A percentile compares a stretch with the other conserved stretches of the same genome.
These are phyloP conservation scores for Psilocybe cyanescens DNA, from an alignment of 768 basidiomycete species.

Conservation along the genomic window DNA sequence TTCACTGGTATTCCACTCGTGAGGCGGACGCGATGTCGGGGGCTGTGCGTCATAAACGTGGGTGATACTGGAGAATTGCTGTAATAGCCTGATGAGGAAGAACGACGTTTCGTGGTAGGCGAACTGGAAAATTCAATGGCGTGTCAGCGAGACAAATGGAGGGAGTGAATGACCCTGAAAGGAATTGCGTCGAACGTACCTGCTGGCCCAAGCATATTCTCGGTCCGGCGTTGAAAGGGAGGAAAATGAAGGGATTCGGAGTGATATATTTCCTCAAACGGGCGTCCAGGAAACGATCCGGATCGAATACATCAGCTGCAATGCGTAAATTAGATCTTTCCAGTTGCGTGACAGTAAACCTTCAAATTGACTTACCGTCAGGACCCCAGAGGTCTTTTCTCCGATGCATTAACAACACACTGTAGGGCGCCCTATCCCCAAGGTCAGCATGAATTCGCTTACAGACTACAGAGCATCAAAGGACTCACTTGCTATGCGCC, in stretches of 20 bases:
- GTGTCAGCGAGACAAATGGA: background rate
- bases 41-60: background rate
- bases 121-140: conserved; percentile 42
- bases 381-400: conserved; percentile 69
- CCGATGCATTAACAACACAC: conserved; percentile 63
- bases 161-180: background rate
- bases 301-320: conserved; percentile 63
- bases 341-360: no score
- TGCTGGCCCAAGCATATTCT: conserved; percentile 58
- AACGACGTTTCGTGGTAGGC: conserved; percentile 41
- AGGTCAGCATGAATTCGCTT: background rate
- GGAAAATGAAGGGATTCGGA: conserved; percentile 60
- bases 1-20: conserved; percentile 41
- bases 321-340: no score
- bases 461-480: background rate
- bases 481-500: conserved; percentile 18
- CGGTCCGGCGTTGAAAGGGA: conserved; percentile 57
- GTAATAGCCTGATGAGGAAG: conserved; percentile 54
- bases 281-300: conserved; percentile 69
- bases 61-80: conserved; percentile 37
- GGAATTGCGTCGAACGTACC: conserved; percentile 24
- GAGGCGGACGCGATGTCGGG: conserved; percentile 35
- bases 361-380: conserved; percentile 45
- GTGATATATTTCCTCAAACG: conserved; percentile 57
- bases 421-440: conserved; percentile 41